Evolutionary conservation across 2,329 filamentous ascomycete species (phyloP), one percentile per base, ranked within the genome.

Genomic region (Diplocarpon mali): DNA sequence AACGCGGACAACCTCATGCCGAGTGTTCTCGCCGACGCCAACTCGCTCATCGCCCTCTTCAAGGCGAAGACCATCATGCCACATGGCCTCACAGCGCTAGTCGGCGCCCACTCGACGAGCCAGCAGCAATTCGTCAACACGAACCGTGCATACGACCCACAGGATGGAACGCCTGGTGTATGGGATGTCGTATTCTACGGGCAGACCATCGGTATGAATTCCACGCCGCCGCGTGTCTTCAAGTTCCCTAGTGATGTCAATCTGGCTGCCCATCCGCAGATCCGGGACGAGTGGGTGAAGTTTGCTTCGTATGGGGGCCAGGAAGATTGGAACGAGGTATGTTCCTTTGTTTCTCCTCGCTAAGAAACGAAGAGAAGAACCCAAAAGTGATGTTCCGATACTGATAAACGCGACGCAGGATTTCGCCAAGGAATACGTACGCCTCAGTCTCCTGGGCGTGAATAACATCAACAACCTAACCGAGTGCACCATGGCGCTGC

Each of bases 401-500:
- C 32, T 43, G 11, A 46, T 37, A 38, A 20, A n/a, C n/a, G n/a
- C n/a, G n/a, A 36, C 14, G 35, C 20, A 69, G 66, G 71, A 69
- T 36, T 77, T 73, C 44, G 66, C 72, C 2, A 63, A 65, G 30
- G 72, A 70, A 11, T 76, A 76, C 52, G 65, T 74, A 36, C 70
- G 72, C 16, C 62, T 78, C 31, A 72, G 68, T 28, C 60, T 77
- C 2, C 67, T 78, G 10, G 74, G 73, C 2, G 72, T 76, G 12
- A 66, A 71, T 53, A 75, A 75, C 54, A 70, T 77, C 58, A 76
- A 76, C 57, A 58, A 64, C 16, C 60, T 77, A 35, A 71, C 67
- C 13, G 73, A 76, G 50, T 77, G 73, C 65, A 73, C 70, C 9
- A 67, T 69, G 52, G 70, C 70, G 2, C 59, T 76, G 9, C 73